Conservation (phyloP, 768 basidiomycete genomes). For the Termitomyces sp. region DNA sequence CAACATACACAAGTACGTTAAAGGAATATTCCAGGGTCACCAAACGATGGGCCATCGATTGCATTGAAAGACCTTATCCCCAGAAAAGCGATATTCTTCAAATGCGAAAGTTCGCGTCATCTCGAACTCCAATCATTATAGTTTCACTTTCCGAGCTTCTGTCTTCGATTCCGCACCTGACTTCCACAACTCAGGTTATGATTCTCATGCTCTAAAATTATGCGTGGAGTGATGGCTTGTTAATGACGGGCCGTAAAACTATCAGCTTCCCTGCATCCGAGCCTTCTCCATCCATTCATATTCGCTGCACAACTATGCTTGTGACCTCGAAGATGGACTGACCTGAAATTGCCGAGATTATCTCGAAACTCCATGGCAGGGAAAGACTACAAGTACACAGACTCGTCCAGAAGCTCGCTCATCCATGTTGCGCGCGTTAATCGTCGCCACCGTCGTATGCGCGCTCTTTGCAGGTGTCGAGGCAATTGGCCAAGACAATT, state of each 20-base stretch:
- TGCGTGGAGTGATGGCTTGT: background rate
- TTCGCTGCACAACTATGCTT: background rate
- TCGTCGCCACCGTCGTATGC: slow-evolving; percentile 6
- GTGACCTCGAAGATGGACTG: background rate
- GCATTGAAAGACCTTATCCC: background rate
- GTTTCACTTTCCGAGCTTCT: background rate
- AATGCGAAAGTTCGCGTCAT: background rate
- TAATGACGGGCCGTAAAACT: background rate
- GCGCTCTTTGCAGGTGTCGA: slow-evolving; percentile 15
- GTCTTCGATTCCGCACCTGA: background rate
- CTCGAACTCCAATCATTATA: background rate
- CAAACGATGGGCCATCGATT: background rate
- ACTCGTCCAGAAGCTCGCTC: background rate
- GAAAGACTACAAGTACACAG: background rate
- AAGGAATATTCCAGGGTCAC: background rate
- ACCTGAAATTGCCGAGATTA: background rate
- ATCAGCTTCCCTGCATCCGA: background rate
- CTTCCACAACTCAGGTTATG: background rate
- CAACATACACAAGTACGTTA: background rate
- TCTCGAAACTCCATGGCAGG: background rate
- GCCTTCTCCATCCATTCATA: background rate
- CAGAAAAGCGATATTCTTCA: background rate
- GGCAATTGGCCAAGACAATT: slow-evolving; percentile 44
- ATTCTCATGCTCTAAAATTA: background rate
- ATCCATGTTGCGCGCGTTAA: slow-evolving; percentile 10